Conservation (phyloP, 495 filamentous ascomycete species). For the Aspergillus haitiensis region DNA sequence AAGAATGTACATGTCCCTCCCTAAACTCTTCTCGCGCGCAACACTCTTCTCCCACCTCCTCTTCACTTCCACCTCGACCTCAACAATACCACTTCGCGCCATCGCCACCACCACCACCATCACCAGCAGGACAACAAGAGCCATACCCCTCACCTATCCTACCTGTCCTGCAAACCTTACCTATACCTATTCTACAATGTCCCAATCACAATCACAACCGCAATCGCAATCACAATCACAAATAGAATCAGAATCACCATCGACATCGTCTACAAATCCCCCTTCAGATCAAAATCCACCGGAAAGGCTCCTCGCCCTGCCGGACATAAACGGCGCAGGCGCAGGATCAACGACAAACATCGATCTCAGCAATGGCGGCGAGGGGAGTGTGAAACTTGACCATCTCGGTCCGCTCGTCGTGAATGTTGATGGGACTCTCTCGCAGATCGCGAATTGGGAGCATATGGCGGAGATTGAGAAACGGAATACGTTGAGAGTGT, state of each 20-base stretch:
- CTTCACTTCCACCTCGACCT: constrained; percentile 20
- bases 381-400: constrained; percentile 52
- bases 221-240: constrained; percentile 16
- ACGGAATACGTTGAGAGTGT: constrained; percentile 59
- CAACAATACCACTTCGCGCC: constrained; percentile 1
- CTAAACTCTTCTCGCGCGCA: constrained; percentile 4
- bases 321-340: constrained; percentile 20
- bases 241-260: constrained; percentile 12
- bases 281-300: constrained; percentile 4
- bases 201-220: constrained; percentile 9
- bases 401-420: constrained; percentile 67
- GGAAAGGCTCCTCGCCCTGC: constrained; percentile 34
- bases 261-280: neutral
- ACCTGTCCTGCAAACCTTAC: neutral
- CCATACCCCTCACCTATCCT: constrained; percentile 9
- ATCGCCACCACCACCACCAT: constrained; percentile 3
- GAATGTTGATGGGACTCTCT: constrained; percentile 63
- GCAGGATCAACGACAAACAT: constrained; percentile 24
- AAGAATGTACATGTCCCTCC: neutral
- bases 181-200: constrained; percentile 20
- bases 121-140: constrained; percentile 15
- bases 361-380: constrained; percentile 49
- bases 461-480: constrained; percentile 64
- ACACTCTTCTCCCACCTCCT: constrained; percentile 33
- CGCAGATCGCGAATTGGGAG: constrained; percentile 66